phyloP scores from a whole-genome alignment of 2,329 filamentous ascomycete genomes.

The Penicillium corylophilum region DNA sequence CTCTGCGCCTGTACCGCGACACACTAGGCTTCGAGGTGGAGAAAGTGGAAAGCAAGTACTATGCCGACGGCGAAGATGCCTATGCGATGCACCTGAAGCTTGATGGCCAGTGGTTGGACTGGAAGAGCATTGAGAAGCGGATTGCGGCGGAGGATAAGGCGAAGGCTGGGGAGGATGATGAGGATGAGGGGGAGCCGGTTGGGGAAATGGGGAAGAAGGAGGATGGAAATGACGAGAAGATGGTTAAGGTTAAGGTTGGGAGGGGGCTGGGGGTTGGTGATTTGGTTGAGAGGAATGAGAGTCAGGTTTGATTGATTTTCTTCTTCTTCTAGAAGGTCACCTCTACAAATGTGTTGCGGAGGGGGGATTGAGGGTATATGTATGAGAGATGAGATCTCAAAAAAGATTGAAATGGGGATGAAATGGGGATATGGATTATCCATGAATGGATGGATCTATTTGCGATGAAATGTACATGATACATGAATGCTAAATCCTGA shows the following conservation, averaged over 20 bases:
- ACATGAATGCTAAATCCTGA: neutral
- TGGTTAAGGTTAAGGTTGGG: constrained; percentile 84
- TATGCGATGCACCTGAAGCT: constrained; percentile 92
- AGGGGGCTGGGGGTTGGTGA: constrained; percentile 72
- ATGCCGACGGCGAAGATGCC: constrained; percentile 95
- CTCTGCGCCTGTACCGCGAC: constrained; percentile 87
- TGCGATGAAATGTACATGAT: constrained; percentile 3
- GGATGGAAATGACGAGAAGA: constrained; percentile 60
- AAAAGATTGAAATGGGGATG: neutral
- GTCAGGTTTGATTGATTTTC: constrained; percentile 8
- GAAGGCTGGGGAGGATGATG: constrained; percentile 29
- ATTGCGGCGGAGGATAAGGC: constrained; percentile 34
- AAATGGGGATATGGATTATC: too few relatives aligned
- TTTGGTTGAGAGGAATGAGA: constrained; percentile 51
- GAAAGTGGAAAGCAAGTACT: constrained; percentile 59
- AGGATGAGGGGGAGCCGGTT: constrained; percentile 69
- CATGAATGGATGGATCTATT: neutral
- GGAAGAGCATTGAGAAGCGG: constrained; percentile 47
- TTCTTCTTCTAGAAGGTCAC: neutral
- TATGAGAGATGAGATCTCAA: neutral
- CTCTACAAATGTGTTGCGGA: too few relatives aligned
- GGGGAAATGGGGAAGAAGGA: constrained; percentile 61
- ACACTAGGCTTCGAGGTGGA: constrained; percentile 87
- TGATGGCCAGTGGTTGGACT: constrained; percentile 47
- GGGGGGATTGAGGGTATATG: neutral